A percentile compares a stretch with the other conserved stretches of the same genome.
Evolutionary conservation across 805 yeast species (phyloP).

Genomic region (Kluyveromyces dobzhanskii): DNA sequence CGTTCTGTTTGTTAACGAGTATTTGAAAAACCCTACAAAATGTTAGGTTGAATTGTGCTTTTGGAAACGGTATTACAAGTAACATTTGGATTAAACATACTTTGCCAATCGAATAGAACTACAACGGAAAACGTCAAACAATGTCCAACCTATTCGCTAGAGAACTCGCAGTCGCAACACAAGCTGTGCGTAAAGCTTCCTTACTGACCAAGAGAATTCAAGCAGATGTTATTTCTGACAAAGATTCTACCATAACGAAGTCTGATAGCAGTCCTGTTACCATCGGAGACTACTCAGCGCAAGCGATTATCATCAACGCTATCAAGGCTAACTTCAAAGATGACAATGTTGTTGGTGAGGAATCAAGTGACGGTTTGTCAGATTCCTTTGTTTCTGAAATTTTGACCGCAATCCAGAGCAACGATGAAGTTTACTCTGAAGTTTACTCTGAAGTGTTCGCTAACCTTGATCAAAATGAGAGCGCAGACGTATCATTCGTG

Average conservation of each 20-base stretch:
- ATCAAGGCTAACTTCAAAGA: constrained; percentile 68
- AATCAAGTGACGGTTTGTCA: constrained; percentile 64
- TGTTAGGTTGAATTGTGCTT: too few relatives aligned
- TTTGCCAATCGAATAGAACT: too few relatives aligned
- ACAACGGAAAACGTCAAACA: too few relatives aligned
- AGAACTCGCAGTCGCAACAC: constrained; percentile 73
- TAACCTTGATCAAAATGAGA: constrained; percentile 16
- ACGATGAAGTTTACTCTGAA: constrained; percentile 38
- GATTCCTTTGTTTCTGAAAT: constrained; percentile 44
- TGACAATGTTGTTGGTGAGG: constrained; percentile 92
- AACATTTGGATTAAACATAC: too few relatives aligned
- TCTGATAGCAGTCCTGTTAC: constrained; percentile 93
- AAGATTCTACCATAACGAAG: constrained; percentile 59
- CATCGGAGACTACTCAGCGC: constrained; percentile 93
- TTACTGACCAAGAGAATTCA: constrained; percentile 58
- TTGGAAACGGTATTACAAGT: too few relatives aligned
- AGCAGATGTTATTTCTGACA: constrained; percentile 42
- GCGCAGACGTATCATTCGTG: constrained; percentile 8
- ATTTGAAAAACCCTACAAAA: too few relatives aligned
- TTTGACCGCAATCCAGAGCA: constrained; percentile 47
- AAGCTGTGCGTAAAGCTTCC: constrained; percentile 87
- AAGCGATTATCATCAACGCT: constrained; percentile 84
- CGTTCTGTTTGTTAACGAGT: too few relatives aligned
- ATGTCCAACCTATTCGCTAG: constrained; percentile 35
- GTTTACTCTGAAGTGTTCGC: constrained; percentile 17